Percentiles rank a stretch among this genome's conserved stretches.
Conservation (phyloP, 1,284 basidiomycete species). For the Moesziomyces sp. region DNA sequence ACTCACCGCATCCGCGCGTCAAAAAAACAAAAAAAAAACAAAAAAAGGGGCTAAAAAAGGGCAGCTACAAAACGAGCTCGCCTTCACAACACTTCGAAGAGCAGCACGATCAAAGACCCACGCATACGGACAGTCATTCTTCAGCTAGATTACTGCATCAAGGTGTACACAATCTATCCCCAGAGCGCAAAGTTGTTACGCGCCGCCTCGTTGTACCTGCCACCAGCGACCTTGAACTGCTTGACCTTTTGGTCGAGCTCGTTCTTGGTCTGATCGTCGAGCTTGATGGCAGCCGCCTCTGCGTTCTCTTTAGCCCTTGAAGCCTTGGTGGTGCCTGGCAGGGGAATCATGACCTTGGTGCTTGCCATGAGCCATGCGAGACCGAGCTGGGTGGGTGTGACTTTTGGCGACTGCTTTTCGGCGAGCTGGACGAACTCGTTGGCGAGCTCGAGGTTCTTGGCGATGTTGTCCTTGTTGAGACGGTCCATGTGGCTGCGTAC, state of each 20-base stretch:
- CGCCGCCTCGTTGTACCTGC: slow-evolving; percentile 30
- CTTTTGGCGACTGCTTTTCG: slow-evolving; percentile 41
- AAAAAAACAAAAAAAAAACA: no score
- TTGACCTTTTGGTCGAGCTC: slow-evolving; percentile 47
- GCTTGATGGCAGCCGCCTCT: slow-evolving; percentile 49
- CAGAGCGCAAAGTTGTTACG: slow-evolving; percentile 20
- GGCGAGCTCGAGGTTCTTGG: slow-evolving; percentile 73
- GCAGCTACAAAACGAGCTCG: no score
- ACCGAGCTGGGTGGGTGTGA: slow-evolving; percentile 73
- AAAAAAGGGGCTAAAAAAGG: no score
- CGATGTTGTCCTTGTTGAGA: slow-evolving; percentile 72
- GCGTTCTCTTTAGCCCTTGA: slow-evolving; percentile 63
- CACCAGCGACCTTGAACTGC: slow-evolving; percentile 31
- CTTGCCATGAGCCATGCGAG: slow-evolving; percentile 74
- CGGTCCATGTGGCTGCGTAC: slow-evolving; percentile 69
- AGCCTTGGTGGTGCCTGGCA: slow-evolving; percentile 71
- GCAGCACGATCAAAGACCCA: background rate
- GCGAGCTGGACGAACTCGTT: slow-evolving; percentile 68
- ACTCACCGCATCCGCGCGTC: no score
- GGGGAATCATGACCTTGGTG: slow-evolving; percentile 71
- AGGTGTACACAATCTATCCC: slow-evolving; percentile 10
- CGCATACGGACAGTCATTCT: no score
- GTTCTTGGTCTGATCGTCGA: slow-evolving; percentile 52
- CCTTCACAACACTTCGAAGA: background rate
- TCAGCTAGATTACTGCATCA: no score